A percentile compares a stretch with the other conserved stretches of the same genome.
phyloP scores from a whole-genome alignment of 768 basidiomycete genomes.

The Lactarius psammicola region DNA sequence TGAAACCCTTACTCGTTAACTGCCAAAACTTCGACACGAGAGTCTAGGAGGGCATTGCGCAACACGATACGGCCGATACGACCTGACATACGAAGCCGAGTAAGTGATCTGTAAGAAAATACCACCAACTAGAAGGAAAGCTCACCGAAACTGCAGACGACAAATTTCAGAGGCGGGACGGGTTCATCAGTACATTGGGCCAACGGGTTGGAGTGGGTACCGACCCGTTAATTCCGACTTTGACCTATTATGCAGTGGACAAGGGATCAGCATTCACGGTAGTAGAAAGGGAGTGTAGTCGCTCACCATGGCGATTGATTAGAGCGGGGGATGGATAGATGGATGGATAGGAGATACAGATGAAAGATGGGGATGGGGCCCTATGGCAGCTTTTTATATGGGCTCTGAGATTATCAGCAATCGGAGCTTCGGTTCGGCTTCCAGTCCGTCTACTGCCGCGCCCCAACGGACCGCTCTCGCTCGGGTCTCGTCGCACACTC shows the following conservation, averaged over 20 bases:
- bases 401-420: slow-evolving; percentile 9
- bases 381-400: slow-evolving; percentile 7
- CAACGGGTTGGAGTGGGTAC: slow-evolving; percentile 35
- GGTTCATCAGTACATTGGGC: slow-evolving; percentile 15
- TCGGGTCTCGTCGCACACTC: slow-evolving; percentile 5
- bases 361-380: slow-evolving; percentile 14
- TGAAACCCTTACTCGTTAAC: slow-evolving; percentile 78
- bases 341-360: slow-evolving; percentile 3
- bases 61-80: slow-evolving; percentile 99
- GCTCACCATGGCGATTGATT: slow-evolving; percentile 11
- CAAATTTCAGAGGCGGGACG: slow-evolving; percentile 20
- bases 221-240: slow-evolving; percentile 96
- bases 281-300: background rate
- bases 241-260: slow-evolving; percentile 45
- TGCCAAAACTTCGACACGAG: slow-evolving; percentile 80
- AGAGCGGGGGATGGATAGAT: background rate
- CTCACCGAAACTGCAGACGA: slow-evolving; percentile 64
- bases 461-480: slow-evolving; percentile 12
- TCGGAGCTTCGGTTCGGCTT: slow-evolving; percentile 26
- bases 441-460: background rate
- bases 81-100: slow-evolving; percentile 49
- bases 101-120: background rate
- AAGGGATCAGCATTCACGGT: background rate
- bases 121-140: background rate
- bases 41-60: slow-evolving; percentile 83